phyloP scores from a whole-genome alignment of 768 basidiomycete genomes.

The Exsudoporus frostii region DNA sequence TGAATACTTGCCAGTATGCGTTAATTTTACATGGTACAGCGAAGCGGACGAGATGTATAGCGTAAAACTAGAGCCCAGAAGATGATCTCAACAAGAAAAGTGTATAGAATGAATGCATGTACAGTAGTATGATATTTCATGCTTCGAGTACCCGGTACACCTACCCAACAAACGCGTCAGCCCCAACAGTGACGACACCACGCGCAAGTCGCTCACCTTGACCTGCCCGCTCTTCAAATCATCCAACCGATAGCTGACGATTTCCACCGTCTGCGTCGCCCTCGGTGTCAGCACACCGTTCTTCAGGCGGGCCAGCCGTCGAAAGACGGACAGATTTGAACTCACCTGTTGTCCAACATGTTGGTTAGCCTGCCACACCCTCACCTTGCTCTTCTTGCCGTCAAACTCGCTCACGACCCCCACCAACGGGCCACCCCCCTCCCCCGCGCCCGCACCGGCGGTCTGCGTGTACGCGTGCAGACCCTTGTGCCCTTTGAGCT shows the following conservation, averaged over 20 bases:
- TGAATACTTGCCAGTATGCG: not conserved
- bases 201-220: constrained; percentile 46
- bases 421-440: constrained; percentile 48
- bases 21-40: not conserved
- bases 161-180: constrained; percentile 24
- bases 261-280: constrained; percentile 57
- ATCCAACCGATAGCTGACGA: constrained; percentile 82
- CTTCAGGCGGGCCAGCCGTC: constrained; percentile 28
- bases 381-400: constrained; percentile 80
- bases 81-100: not conserved
- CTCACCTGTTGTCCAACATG: constrained; percentile 79
- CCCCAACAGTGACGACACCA: not conserved
- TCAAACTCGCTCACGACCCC: constrained; percentile 84
- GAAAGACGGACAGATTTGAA: constrained; percentile 37
- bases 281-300: constrained; percentile 36
- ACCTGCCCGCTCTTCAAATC: constrained; percentile 84
- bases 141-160: constrained; percentile 41
- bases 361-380: constrained; percentile 83
- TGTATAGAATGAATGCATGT: not conserved
- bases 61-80: not conserved
- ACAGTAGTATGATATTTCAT: constrained; percentile 18
- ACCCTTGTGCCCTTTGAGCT: constrained; percentile 77
- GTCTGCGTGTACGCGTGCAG: constrained; percentile 67
- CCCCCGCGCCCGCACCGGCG: constrained; percentile 34
- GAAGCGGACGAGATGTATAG: not conserved